Evolutionary conservation across 345 rosid genomes (phyloP).

Genomic region (Schrenkiella parvula): DNA sequence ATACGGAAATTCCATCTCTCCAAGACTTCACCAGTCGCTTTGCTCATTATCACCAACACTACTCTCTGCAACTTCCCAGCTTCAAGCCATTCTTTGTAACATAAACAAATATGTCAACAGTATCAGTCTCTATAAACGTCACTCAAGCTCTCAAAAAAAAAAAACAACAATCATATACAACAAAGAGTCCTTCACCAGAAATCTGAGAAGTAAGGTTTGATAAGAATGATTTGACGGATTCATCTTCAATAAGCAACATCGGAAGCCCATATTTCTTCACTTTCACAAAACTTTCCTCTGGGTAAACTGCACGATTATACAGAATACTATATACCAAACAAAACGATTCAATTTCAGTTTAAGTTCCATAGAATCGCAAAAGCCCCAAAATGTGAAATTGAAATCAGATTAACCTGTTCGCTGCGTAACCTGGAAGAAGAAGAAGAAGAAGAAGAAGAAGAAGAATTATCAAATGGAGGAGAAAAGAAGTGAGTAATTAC

Average conservation of each 20-base stretch:
- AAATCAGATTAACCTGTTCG: slow-evolving; percentile 64
- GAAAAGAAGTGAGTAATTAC: not conserved
- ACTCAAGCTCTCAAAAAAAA: not conserved
- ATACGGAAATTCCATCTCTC: slow-evolving; percentile 97
- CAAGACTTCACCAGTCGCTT: slow-evolving; percentile 66
- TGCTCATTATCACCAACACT: slow-evolving; percentile 87
- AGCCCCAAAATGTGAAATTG: not conserved
- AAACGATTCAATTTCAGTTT: slow-evolving; percentile 15
- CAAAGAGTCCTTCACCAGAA: slow-evolving; percentile 41
- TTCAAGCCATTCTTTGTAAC: slow-evolving; percentile 79
- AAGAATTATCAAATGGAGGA: slow-evolving; percentile 1
- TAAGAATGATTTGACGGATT: slow-evolving; percentile 76
- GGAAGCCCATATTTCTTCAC: slow-evolving; percentile 99
- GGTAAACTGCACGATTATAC: slow-evolving; percentile 94
- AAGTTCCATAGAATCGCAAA: not conserved
- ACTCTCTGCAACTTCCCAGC: slow-evolving; percentile 86
- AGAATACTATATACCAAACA: slow-evolving; percentile 49
- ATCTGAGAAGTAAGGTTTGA: slow-evolving; percentile 66
- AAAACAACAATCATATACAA: not conserved
- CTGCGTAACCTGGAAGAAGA: slow-evolving; percentile 73
- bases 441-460: not conserved
- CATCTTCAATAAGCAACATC: slow-evolving; percentile 84
- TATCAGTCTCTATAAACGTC: not conserved
- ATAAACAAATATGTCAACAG: not conserved
- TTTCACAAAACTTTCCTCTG: slow-evolving; percentile 84